Evolutionary conservation across 208 protist species (phyloP).

Genomic region (Leishmania martiniquensis): DNA sequence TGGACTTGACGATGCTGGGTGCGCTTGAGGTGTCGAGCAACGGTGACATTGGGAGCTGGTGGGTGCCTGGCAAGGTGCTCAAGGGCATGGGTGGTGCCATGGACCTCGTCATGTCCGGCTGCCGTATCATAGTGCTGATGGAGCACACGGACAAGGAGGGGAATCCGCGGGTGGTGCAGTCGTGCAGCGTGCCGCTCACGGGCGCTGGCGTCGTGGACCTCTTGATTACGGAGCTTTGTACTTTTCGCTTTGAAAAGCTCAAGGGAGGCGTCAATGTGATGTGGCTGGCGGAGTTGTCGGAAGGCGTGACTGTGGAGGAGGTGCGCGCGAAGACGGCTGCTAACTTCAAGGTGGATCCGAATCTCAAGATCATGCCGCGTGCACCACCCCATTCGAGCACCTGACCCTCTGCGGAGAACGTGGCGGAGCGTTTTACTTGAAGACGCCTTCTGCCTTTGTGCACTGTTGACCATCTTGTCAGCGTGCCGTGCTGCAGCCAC

Average conservation of each 20-base stretch:
- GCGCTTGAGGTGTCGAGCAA: constrained; percentile 84
- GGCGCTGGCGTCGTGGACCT: constrained; percentile 65
- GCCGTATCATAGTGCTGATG: constrained; percentile 92
- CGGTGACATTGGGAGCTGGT: constrained; percentile 96
- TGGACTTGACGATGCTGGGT: constrained; percentile 94
- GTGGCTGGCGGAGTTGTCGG: constrained; percentile 70
- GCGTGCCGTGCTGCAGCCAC: no score
- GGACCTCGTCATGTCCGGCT: constrained; percentile 79
- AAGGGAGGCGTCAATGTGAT: constrained; percentile 28
- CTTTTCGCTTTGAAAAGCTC: constrained; percentile 77
- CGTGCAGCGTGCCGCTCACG: constrained; percentile 86
- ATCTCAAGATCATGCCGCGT: constrained; percentile 44
- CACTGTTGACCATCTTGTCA: no score
- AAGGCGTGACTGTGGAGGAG: constrained; percentile 82
- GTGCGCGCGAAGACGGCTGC: constrained; percentile 53
- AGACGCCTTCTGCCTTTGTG: no score
- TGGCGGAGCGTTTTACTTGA: no score
- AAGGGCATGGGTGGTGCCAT: constrained; percentile 96
- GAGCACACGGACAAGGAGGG: constrained; percentile 92
- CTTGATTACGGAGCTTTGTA: constrained; percentile 94
- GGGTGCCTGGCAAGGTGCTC: constrained; percentile 94
- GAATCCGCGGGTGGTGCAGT: constrained; percentile 75
- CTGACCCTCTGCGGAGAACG: background rate
- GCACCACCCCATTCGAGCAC: no score
- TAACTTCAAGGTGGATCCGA: constrained; percentile 34